Evolutionary conservation across 2,329 filamentous ascomycete genomes (phyloP).

Genomic region (Coniosporium tulheliwenetii): DNA sequence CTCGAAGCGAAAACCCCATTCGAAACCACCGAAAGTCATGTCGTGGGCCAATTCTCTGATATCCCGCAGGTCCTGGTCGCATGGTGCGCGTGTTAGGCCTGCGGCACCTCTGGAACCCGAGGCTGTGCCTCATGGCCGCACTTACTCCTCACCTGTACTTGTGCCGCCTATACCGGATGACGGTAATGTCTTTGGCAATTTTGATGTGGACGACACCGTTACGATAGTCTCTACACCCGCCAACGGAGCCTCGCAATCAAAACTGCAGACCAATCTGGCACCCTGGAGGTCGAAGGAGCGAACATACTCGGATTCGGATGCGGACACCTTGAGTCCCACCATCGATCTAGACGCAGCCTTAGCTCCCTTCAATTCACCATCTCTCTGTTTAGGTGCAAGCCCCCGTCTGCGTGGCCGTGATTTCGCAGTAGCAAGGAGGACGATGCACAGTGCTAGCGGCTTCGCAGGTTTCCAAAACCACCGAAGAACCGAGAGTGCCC

Average conservation of each 20-base stretch:
- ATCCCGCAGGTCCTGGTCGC: conserved; percentile 42
- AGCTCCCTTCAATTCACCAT: conserved; percentile 77
- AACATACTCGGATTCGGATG: not conserved
- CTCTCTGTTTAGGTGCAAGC: conserved; percentile 51
- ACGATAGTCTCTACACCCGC: conserved; percentile 22
- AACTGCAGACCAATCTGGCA: conserved; percentile 15
- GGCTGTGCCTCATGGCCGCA: conserved; percentile 3
- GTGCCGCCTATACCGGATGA: conserved; percentile 29
- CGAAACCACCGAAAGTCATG: conserved; percentile 53
- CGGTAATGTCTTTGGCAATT: conserved; percentile 18
- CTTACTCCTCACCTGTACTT: conserved; percentile 9
- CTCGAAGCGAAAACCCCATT: conserved; percentile 1
- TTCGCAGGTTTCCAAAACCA: conserved; percentile 62
- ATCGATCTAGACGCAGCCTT: conserved; percentile 91
- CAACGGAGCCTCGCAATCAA: conserved; percentile 9
- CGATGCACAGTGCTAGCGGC: conserved; percentile 57
- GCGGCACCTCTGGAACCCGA: conserved; percentile 14
- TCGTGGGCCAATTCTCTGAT: conserved; percentile 55
- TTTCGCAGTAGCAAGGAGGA: conserved; percentile 36
- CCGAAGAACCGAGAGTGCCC: conserved; percentile 64
- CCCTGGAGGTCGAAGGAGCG: not conserved
- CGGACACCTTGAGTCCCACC: conserved; percentile 56
- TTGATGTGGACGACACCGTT: conserved; percentile 24
- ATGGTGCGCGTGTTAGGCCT: conserved; percentile 14
- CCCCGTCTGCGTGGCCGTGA: conserved; percentile 32